Conservation (phyloP, 2,329 filamentous ascomycete genomes). For the Trichothecium roseum region DNA sequence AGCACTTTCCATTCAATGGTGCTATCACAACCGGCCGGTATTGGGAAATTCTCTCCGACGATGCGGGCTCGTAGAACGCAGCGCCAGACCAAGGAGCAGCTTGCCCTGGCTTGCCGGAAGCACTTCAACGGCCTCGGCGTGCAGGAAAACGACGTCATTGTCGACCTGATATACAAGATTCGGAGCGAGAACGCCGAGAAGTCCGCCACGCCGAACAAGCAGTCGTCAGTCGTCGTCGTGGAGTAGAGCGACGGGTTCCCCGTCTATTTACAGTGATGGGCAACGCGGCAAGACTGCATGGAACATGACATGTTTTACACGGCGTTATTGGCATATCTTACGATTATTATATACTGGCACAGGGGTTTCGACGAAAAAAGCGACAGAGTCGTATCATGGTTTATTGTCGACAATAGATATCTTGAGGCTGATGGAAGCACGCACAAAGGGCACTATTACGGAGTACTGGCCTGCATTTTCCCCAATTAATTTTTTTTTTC, state of each 20-base stretch:
- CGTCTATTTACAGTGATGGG: not conserved
- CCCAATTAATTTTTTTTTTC: no score
- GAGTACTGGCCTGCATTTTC: no score
- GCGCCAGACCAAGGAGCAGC: constrained; percentile 60
- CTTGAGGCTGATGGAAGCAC: no score
- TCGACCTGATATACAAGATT: constrained; percentile 67
- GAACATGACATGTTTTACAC: constrained; percentile 5
- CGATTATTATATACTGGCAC: no score
- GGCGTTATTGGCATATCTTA: constrained; percentile 4
- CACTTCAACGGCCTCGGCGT: constrained; percentile 76
- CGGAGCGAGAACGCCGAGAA: constrained; percentile 20
- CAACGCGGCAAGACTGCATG: not conserved
- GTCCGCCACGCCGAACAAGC: constrained; percentile 14
- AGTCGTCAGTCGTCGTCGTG: constrained; percentile 3
- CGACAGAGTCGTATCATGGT: no score
- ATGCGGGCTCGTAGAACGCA: constrained; percentile 55
- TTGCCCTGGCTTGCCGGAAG: constrained; percentile 64
- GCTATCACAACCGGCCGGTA: constrained; percentile 48
- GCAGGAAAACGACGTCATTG: constrained; percentile 73
- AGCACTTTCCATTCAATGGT: constrained; percentile 52
- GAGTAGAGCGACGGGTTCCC: constrained; percentile 1
- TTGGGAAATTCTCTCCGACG: constrained; percentile 64
- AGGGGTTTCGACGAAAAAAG: no score
- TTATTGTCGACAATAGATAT: not conserved
- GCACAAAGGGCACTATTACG: no score